Evolutionary conservation across 352 stramenopile species (phyloP), one percentile per base, ranked within the genome.

Genomic region (Elongisporangium senticosum): DNA sequence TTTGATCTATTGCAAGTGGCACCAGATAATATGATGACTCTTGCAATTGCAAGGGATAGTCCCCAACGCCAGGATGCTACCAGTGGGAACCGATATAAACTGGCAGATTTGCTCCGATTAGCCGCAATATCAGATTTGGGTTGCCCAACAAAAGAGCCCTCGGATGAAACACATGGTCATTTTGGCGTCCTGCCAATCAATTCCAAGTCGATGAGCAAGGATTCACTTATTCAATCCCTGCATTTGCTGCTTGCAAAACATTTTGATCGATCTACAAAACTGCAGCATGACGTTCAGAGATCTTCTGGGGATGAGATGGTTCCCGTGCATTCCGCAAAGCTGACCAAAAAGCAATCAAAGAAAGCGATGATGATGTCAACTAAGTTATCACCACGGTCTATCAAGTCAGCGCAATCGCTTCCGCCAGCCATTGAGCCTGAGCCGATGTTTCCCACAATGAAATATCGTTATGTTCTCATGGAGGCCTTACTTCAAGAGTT

Each of bases 401-500:
- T 72, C 8, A 72, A 62, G 43, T 28, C 65, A 17, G 51, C 51
- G 4, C 72, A 81, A 49, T 43, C 64, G 22, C 33, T 43, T 43
- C 33, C 33, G 8, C 11, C 33, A 0, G 33, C 33, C 17, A 10
- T 43, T 10, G 33, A 43, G 11, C 55, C 67, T 3, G 63, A 63
- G 4, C 71, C 71, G 8, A 56, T 58, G 19, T 51, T 68, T 52
- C 69, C 65, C 7, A 62, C 66, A 5, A 62, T 69, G 7, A 87
- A 83, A 54, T 78, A 89, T 64, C 77, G 79, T 1, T 87, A 76
- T 39, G 70, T 77, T 56, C 55, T 90, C 10, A 83, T 90, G 65
- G 79, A 90, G 33, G 64, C 77, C 6, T 61, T 90, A 24, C 59
- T 86, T 15, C 60, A 70, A 7, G 76, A 89, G 54, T 63, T 88